phyloP scores from a whole-genome alignment of 2,329 filamentous ascomycete genomes.

The Alternaria gaisen region DNA sequence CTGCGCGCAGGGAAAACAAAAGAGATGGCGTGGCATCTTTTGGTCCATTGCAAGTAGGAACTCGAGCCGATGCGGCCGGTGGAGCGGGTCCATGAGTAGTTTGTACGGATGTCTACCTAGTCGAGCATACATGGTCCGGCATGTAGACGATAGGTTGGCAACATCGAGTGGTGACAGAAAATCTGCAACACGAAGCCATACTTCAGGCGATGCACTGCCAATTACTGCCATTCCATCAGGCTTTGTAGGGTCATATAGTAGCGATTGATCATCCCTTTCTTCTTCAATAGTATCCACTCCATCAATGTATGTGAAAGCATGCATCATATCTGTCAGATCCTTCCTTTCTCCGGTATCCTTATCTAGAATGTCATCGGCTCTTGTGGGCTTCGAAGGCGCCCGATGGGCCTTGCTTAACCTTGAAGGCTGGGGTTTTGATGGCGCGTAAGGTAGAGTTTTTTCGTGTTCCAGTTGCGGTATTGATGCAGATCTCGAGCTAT shows the following conservation, averaged over 20 bases:
- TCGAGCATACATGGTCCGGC: conserved; percentile 37
- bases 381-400: conserved; percentile 21
- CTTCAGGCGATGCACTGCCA: conserved; percentile 31
- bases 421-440: conserved; percentile 22
- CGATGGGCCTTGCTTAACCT: conserved; percentile 37
- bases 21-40: conserved; percentile 63
- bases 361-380: conserved; percentile 36
- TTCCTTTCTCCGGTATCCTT: conserved; percentile 45
- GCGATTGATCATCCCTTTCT: conserved; percentile 15
- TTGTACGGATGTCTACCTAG: conserved; percentile 35
- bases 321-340: conserved; percentile 47
- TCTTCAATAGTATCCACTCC: conserved; percentile 34
- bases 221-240: conserved; percentile 38
- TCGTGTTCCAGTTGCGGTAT: conserved; percentile 24
- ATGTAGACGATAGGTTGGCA: conserved; percentile 40
- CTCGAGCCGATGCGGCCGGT: conserved; percentile 57
- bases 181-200: conserved; percentile 38
- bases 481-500: conserved; percentile 26
- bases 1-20: conserved; percentile 66
- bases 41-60: conserved; percentile 64
- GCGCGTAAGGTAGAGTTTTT: conserved; percentile 3
- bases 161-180: conserved; percentile 41
- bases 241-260: conserved; percentile 33
- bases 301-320: conserved; percentile 42
- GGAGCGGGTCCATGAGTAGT: conserved; percentile 49